Conservation (phyloP, 2,329 filamentous ascomycete species). For the Fusarium aywerte region DNA sequence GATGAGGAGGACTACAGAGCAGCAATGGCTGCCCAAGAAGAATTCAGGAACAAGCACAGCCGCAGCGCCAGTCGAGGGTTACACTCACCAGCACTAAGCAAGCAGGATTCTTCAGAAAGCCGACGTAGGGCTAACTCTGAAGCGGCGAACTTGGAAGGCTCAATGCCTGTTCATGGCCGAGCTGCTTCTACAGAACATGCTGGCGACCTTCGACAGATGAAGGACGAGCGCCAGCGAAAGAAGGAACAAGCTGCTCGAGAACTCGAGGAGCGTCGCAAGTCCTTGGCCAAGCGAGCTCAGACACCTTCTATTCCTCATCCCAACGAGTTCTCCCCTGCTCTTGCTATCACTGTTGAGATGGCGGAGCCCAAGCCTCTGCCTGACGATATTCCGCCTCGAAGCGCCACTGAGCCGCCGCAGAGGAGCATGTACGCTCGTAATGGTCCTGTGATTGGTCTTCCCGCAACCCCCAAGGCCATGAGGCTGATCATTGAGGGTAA, state of each 20-base stretch:
- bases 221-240: constrained; percentile 71
- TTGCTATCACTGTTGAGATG: constrained; percentile 54
- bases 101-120: constrained; percentile 55
- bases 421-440: constrained; percentile 61
- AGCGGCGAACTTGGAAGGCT: constrained; percentile 48
- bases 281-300: constrained; percentile 81
- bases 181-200: constrained; percentile 59
- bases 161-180: constrained; percentile 47
- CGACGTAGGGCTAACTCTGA: constrained; percentile 51
- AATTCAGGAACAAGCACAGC: constrained; percentile 65
- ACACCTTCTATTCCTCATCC: constrained; percentile 85
- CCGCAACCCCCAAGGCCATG: constrained; percentile 92
- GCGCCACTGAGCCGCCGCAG: constrained; percentile 71
- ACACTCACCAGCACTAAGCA: constrained; percentile 51
- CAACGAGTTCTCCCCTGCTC: constrained; percentile 56
- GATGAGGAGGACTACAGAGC: constrained; percentile 71
- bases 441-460: constrained; percentile 76
- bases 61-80: constrained; percentile 60
- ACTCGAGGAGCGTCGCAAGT: constrained; percentile 87
- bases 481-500: constrained; percentile 76
- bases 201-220: constrained; percentile 66
- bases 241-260: constrained; percentile 84
- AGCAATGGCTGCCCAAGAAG: constrained; percentile 64
- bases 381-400: constrained; percentile 64
- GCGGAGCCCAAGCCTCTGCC: constrained; percentile 55